A percentile compares a stretch with the other conserved stretches of the same genome.
These are phyloP conservation scores for Aleurites moluccanus DNA, from an alignment of 441 rosid species.

Conservation along the genomic window DNA sequence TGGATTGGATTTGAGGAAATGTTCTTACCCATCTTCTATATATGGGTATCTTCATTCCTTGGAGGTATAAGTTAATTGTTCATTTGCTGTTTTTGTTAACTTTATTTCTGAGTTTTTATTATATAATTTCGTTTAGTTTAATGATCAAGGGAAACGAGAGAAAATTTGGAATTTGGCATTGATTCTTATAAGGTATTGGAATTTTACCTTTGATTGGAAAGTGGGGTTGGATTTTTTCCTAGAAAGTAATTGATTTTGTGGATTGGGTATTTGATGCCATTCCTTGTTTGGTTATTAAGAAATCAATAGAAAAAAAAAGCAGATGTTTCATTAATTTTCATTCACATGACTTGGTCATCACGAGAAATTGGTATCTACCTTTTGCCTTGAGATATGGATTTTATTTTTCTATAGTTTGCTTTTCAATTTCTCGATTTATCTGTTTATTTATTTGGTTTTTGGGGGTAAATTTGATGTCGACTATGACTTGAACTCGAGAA, in stretches of 20 bases:
- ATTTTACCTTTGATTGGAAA: not conserved
- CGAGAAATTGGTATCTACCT: not conserved
- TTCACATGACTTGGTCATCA: not conserved
- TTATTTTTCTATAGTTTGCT: not conserved
- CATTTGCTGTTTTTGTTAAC: not conserved
- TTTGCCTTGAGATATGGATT: not conserved
- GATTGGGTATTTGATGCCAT: not conserved
- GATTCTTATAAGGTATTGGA: not conserved
- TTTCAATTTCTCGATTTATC: not conserved
- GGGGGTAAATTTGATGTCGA: too few relatives aligned
- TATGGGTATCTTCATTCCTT: slow-evolving; percentile 40
- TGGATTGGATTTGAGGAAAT: slow-evolving; percentile 25
- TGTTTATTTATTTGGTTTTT: too few relatives aligned
- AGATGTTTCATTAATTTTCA: not conserved
- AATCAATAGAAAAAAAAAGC: too few relatives aligned
- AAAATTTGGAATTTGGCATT: not conserved
- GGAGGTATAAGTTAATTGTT: slow-evolving; percentile 33
- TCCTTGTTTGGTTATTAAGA: not conserved
- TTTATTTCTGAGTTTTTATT: slow-evolving; percentile 1
- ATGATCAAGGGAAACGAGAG: not conserved
- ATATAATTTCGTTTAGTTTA: slow-evolving; percentile 6
- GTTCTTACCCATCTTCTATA: slow-evolving; percentile 34
- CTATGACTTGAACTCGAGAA: too few relatives aligned
- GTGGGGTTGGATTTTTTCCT: not conserved
- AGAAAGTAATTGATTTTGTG: not conserved